Conservation (phyloP, 1,284 basidiomycete genomes). For the Gymnopus androsaceus region DNA sequence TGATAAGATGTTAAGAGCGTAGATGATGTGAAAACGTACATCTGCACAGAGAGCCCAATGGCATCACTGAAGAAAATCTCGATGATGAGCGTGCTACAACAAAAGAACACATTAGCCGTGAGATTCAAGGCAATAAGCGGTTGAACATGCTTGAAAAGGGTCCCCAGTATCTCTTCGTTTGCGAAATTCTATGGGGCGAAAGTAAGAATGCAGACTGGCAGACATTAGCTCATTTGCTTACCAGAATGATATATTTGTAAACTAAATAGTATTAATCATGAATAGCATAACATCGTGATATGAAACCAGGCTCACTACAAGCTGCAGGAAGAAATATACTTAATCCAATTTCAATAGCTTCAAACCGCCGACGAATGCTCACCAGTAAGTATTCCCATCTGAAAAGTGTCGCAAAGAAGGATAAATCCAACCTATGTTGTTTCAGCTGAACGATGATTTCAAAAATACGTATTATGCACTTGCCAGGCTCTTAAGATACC, state of each 20-base stretch:
- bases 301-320: neutral
- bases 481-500: conserved; percentile 7
- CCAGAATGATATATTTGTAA: conserved; percentile 13
- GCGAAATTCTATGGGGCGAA: conserved; percentile 4
- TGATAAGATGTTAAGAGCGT: neutral
- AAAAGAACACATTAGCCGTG: neutral
- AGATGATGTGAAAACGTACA: conserved; percentile 5
- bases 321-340: neutral
- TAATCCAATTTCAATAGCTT: neutral
- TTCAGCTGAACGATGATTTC: neutral
- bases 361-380: neutral
- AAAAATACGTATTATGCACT: neutral
- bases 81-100: conserved; percentile 14
- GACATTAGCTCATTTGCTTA: neutral
- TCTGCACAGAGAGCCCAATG: conserved; percentile 14
- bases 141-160: conserved; percentile 5
- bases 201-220: neutral
- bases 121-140: neutral
- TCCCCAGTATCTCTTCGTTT: conserved; percentile 1
- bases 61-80: conserved; percentile 15
- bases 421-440: conserved; percentile 4
- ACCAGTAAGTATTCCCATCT: conserved; percentile 13
- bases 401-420: conserved; percentile 13
- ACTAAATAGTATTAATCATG: neutral
- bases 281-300: neutral